Evolutionary conservation across 192 early-diverging fungal genomes (phyloP).

Genomic region (Coemansia asiatica): DNA sequence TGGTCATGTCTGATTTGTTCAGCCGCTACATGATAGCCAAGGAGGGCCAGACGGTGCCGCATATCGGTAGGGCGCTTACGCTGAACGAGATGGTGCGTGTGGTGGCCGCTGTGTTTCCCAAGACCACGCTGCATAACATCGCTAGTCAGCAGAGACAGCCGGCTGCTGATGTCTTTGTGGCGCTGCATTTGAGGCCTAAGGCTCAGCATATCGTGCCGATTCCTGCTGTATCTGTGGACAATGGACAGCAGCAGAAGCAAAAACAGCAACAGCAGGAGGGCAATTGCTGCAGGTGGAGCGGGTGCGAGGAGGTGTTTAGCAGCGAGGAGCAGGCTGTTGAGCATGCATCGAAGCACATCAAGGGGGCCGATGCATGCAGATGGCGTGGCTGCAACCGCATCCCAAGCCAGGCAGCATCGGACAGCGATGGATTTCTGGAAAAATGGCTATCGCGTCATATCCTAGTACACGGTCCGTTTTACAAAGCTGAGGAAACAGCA

Average conservation of each 20-base stretch:
- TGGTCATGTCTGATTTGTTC: slow-evolving; percentile 35
- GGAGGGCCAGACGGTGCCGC: slow-evolving; percentile 45
- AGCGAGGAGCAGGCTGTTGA: slow-evolving; percentile 31
- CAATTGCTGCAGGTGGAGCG: slow-evolving; percentile 34
- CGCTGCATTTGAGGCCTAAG: slow-evolving; percentile 27
- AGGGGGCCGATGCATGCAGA: slow-evolving; percentile 40
- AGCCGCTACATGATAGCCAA: slow-evolving; percentile 46
- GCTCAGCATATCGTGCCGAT: slow-evolving; percentile 34
- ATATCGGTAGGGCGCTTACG: slow-evolving; percentile 43
- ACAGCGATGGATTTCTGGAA: background rate
- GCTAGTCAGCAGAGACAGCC: background rate
- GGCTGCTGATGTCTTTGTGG: slow-evolving; percentile 17
- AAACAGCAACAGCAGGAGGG: slow-evolving; percentile 6
- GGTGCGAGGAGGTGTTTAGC: slow-evolving; percentile 23
- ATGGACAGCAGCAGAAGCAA: slow-evolving; percentile 2
- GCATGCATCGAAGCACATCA: slow-evolving; percentile 20
- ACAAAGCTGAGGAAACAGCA: no score
- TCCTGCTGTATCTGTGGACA: slow-evolving; percentile 22
- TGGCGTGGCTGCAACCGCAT: slow-evolving; percentile 49
- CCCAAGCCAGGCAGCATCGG: background rate
- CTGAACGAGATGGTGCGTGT: slow-evolving; percentile 48
- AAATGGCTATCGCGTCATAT: slow-evolving; percentile 36
- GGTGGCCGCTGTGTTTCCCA: slow-evolving; percentile 49
- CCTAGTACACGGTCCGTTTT: slow-evolving; percentile 48
- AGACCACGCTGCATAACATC: slow-evolving; percentile 23